Percentiles rank a stretch among this genome's conserved stretches.
phyloP scores from a whole-genome alignment of 352 stramenopile genomes.

The Pythium apleroticum region DNA sequence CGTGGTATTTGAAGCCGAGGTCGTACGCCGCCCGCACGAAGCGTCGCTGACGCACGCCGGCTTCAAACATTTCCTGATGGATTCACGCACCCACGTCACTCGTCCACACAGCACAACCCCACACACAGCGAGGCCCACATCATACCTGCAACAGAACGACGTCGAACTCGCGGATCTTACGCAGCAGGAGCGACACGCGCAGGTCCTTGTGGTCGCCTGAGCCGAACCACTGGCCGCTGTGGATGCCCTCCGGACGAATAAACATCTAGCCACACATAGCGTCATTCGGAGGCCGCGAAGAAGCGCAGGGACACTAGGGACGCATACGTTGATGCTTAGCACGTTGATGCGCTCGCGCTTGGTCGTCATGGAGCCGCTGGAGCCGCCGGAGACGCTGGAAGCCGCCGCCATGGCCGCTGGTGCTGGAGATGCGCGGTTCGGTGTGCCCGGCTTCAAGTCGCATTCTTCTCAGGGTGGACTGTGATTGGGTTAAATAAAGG shows the following conservation, averaged over 20 bases:
- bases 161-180: slow-evolving; percentile 73
- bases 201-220: slow-evolving; percentile 77
- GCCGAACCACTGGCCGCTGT: slow-evolving; percentile 72
- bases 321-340: slow-evolving; percentile 64
- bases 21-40: slow-evolving; percentile 54
- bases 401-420: neutral
- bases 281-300: neutral
- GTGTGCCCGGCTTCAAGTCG: neutral
- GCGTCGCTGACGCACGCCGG: slow-evolving; percentile 47
- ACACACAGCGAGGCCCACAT: too few species aligned
- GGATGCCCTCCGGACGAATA: slow-evolving; percentile 69
- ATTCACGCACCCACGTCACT: neutral
- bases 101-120: neutral
- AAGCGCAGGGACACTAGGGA: neutral
- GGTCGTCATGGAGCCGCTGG: slow-evolving; percentile 22
- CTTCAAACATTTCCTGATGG: slow-evolving; percentile 76
- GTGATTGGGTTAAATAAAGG: neutral
- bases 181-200: slow-evolving; percentile 58
- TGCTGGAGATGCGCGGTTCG: neutral
- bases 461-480: neutral
- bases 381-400: neutral
- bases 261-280: slow-evolving; percentile 52
- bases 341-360: slow-evolving; percentile 55
- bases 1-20: slow-evolving; percentile 76
- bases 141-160: slow-evolving; percentile 66